These are phyloP conservation scores for Pseudozyma tsukubaensis DNA, from an alignment of 1,284 basidiomycete species.

Conservation along the genomic window DNA sequence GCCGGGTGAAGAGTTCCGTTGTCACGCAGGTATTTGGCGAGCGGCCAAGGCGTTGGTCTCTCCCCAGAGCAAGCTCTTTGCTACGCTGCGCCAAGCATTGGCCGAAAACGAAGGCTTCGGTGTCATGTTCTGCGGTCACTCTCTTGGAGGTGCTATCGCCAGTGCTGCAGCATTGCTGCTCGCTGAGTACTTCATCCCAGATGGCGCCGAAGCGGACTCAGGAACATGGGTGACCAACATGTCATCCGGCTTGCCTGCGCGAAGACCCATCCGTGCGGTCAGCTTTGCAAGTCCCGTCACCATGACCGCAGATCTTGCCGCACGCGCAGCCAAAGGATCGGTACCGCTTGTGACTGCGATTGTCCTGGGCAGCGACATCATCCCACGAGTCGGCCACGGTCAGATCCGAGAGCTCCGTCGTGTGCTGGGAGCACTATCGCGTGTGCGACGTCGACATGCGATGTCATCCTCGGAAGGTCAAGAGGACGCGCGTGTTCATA, in stretches of 20 bases:
- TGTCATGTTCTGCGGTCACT: conserved; percentile 65
- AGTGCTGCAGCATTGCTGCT: conserved; percentile 63
- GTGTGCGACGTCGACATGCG: conserved; percentile 59
- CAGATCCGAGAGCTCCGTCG: conserved; percentile 66
- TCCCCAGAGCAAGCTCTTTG: conserved; percentile 59
- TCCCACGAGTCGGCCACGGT: conserved; percentile 65
- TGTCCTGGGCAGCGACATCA: conserved; percentile 62
- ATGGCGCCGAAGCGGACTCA: conserved; percentile 34
- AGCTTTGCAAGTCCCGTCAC: conserved; percentile 66
- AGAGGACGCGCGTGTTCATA: conserved; percentile 57
- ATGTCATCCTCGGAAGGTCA: conserved; percentile 39
- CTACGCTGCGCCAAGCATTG: conserved; percentile 54
- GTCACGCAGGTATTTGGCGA: conserved; percentile 65
- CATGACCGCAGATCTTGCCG: conserved; percentile 58
- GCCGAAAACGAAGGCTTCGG: conserved; percentile 62
- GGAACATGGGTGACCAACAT: conserved; percentile 61
- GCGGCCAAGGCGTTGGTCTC: conserved; percentile 61
- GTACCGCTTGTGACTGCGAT: conserved; percentile 63
- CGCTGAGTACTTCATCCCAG: conserved; percentile 56
- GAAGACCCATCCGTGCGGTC: conserved; percentile 61
- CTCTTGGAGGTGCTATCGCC: conserved; percentile 65
- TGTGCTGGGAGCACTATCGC: conserved; percentile 62
- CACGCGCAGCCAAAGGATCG: conserved; percentile 52
- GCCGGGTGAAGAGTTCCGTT: conserved; percentile 54
- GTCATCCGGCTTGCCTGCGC: conserved; percentile 57